Evolutionary conservation across 2,329 filamentous ascomycete species (phyloP).

Genomic region (Fusarium sp.): DNA sequence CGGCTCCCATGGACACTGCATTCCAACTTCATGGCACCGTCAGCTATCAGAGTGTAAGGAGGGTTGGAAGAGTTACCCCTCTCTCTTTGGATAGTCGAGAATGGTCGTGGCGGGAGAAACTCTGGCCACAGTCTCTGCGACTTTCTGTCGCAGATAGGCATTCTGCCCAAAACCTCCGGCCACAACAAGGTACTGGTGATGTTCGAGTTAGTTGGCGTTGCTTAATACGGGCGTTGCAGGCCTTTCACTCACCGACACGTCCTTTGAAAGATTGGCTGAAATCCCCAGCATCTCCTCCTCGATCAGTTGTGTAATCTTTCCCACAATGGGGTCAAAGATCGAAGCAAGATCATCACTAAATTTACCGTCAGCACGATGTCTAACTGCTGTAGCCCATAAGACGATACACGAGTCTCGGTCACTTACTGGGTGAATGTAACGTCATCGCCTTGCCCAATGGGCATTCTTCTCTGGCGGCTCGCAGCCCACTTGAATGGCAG

Average conservation of each 20-base stretch:
- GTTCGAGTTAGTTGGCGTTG: background rate
- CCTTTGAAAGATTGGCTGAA: no score
- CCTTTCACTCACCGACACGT: background rate
- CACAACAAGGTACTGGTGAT: background rate
- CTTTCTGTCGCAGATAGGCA: background rate
- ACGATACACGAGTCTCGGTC: background rate
- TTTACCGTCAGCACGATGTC: background rate
- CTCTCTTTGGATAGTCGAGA: accelerated
- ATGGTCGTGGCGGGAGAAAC: background rate
- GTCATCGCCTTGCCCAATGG: background rate
- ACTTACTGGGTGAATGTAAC: background rate
- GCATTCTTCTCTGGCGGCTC: background rate
- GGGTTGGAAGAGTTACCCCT: background rate
- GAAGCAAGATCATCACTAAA: background rate
- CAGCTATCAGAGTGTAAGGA: background rate
- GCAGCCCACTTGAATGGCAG: no score
- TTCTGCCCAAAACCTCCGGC: background rate
- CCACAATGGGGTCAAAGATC: background rate
- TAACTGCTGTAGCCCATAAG: background rate
- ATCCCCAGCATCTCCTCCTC: background rate
- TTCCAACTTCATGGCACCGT: background rate
- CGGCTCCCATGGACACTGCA: background rate
- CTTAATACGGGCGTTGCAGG: background rate
- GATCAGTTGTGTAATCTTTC: background rate
- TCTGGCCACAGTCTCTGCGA: background rate